A percentile compares a stretch with the other conserved stretches of the same genome.
Conservation (phyloP, 1,139 yeast genomes). For the Candida dubliniensis region DNA sequence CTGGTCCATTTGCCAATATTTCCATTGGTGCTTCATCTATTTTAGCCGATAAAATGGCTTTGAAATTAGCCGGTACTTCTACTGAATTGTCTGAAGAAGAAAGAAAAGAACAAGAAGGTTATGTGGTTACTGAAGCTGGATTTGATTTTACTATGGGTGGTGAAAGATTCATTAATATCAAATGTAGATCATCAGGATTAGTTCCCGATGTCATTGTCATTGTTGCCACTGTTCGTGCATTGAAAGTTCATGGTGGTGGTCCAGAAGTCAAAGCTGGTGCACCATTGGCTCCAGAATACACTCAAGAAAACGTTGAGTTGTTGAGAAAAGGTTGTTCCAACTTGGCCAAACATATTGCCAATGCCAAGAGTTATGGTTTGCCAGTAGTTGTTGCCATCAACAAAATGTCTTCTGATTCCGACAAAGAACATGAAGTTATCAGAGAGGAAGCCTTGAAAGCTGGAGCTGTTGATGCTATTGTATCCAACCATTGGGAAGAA, state of each 20-base stretch:
- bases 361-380: conserved; percentile 82
- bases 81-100: conserved; percentile 49
- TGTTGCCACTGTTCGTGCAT: conserved; percentile 96
- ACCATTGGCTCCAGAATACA: conserved; percentile 82
- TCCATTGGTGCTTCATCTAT: conserved; percentile 96
- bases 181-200: conserved; percentile 90
- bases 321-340: conserved; percentile 84
- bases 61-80: conserved; percentile 82
- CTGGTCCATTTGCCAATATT: conserved; percentile 98
- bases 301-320: conserved; percentile 82
- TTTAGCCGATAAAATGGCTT: conserved; percentile 92
- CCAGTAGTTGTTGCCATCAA: conserved; percentile 97
- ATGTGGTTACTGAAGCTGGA: conserved; percentile 96
- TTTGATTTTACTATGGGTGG: conserved; percentile 99
- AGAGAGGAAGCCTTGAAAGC: conserved; percentile 82
- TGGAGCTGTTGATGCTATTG: conserved; percentile 95
- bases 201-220: conserved; percentile 90
- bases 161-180: conserved; percentile 94
- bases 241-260: conserved; percentile 98
- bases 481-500: conserved; percentile 96
- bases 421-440: conserved; percentile 79
- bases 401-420: conserved; percentile 84
- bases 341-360: conserved; percentile 86
- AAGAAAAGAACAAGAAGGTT: conserved; percentile 70
- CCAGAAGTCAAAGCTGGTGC: conserved; percentile 97